Percentiles rank a stretch among this genome's conserved stretches.
Evolutionary conservation across 306 rosid genomes (phyloP).

Genomic region (Acacia confusa): DNA sequence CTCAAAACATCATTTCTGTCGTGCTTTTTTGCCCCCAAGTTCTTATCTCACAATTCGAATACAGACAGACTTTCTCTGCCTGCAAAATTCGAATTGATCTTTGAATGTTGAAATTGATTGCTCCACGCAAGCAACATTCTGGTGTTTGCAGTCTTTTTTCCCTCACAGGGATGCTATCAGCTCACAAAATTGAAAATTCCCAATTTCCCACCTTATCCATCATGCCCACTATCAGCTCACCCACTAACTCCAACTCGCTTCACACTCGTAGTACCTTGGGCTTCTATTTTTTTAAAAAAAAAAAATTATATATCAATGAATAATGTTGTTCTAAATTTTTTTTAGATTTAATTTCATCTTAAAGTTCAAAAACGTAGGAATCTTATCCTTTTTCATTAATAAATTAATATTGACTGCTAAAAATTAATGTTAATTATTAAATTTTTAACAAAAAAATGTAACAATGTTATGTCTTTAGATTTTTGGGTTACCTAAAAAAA

Average conservation of each 20-base stretch:
- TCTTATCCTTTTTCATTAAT: too few relatives aligned
- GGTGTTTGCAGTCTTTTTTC: slow-evolving; percentile 44
- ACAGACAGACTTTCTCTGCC: slow-evolving; percentile 1
- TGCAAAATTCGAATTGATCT: slow-evolving; percentile 52
- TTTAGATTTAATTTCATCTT: too few relatives aligned
- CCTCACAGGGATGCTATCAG: slow-evolving; percentile 33
- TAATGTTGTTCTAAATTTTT: too few relatives aligned
- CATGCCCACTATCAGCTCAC: background rate
- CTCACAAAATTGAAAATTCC: background rate
- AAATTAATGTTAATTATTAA: too few relatives aligned
- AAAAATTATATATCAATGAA: too few relatives aligned
- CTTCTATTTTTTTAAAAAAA: too few relatives aligned
- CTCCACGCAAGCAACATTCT: slow-evolving; percentile 71
- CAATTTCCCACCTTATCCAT: background rate
- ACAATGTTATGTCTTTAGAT: too few relatives aligned
- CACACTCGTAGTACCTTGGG: background rate
- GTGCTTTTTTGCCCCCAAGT: slow-evolving; percentile 41
- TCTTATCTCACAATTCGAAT: background rate
- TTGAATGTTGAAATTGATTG: slow-evolving; percentile 48
- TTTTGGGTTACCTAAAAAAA: too few relatives aligned
- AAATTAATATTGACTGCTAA: too few relatives aligned
- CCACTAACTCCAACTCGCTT: background rate
- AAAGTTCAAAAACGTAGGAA: too few relatives aligned
- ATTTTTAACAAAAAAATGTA: too few relatives aligned
- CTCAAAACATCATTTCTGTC: slow-evolving; percentile 47